Evolutionary conservation across 345 rosid species (phyloP).

Genomic region (Microcos paniculata): DNA sequence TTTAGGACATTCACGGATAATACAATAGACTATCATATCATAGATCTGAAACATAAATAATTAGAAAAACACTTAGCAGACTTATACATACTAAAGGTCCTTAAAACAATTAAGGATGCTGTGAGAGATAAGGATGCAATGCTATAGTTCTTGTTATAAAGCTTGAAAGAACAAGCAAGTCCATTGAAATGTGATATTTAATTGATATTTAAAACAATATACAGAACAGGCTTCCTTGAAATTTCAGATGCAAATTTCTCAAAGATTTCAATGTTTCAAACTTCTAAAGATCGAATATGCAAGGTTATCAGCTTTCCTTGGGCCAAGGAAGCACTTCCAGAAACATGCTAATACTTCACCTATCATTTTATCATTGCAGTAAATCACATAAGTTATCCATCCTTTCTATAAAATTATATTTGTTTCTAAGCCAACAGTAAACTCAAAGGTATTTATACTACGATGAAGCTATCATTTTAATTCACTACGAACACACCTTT

Average conservation of each 20-base stretch:
- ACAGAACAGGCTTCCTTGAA: background rate
- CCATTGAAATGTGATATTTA: background rate
- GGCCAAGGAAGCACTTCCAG: no score
- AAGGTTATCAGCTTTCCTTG: background rate
- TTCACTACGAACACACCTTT: slow-evolving; percentile 28
- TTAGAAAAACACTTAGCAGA: background rate
- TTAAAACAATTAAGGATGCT: no score
- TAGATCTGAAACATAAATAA: no score
- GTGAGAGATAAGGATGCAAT: no score
- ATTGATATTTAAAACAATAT: background rate
- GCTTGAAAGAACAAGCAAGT: background rate
- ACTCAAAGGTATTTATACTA: background rate
- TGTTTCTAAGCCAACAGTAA: no score
- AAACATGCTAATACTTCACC: no score
- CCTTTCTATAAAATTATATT: no score
- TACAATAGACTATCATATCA: background rate
- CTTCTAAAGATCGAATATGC: background rate
- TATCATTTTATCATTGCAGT: no score
- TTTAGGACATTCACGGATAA: background rate
- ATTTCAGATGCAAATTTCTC: background rate
- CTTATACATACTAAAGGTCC: background rate
- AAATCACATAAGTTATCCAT: no score
- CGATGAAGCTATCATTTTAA: background rate
- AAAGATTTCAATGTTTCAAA: background rate
- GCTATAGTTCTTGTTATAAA: background rate